Evolutionary conservation across 2,329 filamentous ascomycete species (phyloP).

Genomic region (Balansia obtecta): DNA sequence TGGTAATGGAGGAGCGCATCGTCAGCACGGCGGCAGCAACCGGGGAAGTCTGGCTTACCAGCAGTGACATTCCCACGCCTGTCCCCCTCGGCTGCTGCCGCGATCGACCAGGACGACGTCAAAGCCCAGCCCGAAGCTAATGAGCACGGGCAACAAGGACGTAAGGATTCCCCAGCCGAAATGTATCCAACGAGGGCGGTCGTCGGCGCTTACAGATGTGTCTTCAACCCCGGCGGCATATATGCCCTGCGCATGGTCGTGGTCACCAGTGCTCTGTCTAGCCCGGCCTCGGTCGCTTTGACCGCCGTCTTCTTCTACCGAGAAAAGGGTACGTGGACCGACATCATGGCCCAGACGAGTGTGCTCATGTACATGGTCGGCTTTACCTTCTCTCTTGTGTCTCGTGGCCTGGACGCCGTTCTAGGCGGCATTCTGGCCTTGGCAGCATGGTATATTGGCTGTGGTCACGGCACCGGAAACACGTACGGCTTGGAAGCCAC

Average conservation of each 20-base stretch:
- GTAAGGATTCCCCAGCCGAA: slow-evolving; percentile 6
- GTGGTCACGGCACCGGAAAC: slow-evolving; percentile 33
- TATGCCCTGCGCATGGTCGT: slow-evolving; percentile 35
- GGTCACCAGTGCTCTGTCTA: slow-evolving; percentile 29
- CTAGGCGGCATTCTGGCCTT: slow-evolving; percentile 34
- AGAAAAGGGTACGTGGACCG: slow-evolving; percentile 37
- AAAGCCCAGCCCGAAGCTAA: slow-evolving; percentile 21
- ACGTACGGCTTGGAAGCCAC: slow-evolving; percentile 36
- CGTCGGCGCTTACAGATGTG: slow-evolving; percentile 25
- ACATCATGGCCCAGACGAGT: slow-evolving; percentile 37
- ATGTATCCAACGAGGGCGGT: slow-evolving; percentile 13
- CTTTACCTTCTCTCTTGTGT: slow-evolving; percentile 32
- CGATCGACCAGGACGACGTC: slow-evolving; percentile 10
- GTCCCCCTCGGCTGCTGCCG: slow-evolving; percentile 8
- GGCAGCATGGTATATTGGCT: slow-evolving; percentile 38
- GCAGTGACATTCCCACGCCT: slow-evolving; percentile 10
- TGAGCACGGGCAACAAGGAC: slow-evolving; percentile 17
- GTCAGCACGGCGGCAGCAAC: slow-evolving; percentile 13
- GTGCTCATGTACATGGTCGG: slow-evolving; percentile 37
- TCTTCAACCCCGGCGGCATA: slow-evolving; percentile 29
- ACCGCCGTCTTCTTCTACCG: slow-evolving; percentile 37
- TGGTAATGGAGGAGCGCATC: slow-evolving; percentile 35
- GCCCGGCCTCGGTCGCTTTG: slow-evolving; percentile 28
- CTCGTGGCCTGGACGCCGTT: slow-evolving; percentile 29
- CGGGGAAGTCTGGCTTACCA: slow-evolving; percentile 26